These are phyloP conservation scores for Quercus tomentella DNA, from an alignment of 331 rosid species.

Conservation along the genomic window DNA sequence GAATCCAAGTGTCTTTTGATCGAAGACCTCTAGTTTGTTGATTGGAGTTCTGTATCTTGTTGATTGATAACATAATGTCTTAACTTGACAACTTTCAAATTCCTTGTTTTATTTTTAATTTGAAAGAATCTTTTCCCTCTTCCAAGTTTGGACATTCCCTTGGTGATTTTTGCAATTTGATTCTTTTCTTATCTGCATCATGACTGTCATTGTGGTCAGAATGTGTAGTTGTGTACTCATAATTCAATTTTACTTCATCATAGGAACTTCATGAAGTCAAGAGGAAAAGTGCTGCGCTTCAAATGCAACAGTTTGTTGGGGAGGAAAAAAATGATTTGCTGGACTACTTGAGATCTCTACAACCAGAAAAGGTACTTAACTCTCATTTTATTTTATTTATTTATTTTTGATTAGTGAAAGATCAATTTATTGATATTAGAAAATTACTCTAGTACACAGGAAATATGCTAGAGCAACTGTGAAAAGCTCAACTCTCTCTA, in stretches of 20 bases:
- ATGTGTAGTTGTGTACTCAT: slow-evolving; percentile 18
- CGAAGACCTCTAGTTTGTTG: not conserved
- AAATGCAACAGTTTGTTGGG: slow-evolving; percentile 93
- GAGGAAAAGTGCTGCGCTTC: slow-evolving; percentile 86
- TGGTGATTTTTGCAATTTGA: not conserved
- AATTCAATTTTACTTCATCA: slow-evolving; percentile 16
- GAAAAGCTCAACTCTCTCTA: not conserved
- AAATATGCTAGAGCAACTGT: no score
- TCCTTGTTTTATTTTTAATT: not conserved
- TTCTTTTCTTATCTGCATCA: not conserved
- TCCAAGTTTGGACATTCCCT: not conserved
- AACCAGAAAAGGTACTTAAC: slow-evolving; percentile 75
- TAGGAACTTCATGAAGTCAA: slow-evolving; percentile 81
- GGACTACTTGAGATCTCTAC: slow-evolving; percentile 91
- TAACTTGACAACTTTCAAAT: not conserved
- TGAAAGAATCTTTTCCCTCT: not conserved
- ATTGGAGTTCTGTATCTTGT: not conserved
- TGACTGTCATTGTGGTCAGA: not conserved
- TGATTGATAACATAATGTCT: not conserved
- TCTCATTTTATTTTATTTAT: not conserved
- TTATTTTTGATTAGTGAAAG: no score
- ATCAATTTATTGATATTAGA: no score
- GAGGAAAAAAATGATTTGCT: slow-evolving; percentile 90
- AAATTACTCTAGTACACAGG: no score
- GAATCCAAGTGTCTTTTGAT: not conserved